Evolutionary conservation across 2,329 filamentous ascomycete genomes (phyloP).

Genomic region (Falciphora oryzae): DNA sequence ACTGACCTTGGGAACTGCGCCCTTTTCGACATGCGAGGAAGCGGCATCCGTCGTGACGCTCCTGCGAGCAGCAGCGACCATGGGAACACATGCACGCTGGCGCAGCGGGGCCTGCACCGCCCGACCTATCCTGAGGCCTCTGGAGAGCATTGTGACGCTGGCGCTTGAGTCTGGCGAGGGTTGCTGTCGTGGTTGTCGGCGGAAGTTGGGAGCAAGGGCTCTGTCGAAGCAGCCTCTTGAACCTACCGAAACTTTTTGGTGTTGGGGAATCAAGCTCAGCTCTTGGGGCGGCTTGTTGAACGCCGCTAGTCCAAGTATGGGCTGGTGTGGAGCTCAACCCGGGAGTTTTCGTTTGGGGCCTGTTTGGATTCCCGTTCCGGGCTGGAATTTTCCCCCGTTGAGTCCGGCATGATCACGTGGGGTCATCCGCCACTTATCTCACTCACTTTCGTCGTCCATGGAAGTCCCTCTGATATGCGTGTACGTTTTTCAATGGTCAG

Average conservation of each 20-base stretch:
- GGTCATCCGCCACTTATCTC: no score
- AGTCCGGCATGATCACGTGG: neutral
- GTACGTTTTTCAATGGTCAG: no score
- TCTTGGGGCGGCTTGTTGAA: constrained; percentile 37
- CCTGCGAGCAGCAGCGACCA: constrained; percentile 51
- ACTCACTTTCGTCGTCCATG: no score
- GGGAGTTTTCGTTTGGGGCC: neutral
- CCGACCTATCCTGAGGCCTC: constrained; percentile 58
- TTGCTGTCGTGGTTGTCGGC: constrained; percentile 11
- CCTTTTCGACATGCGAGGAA: constrained; percentile 80
- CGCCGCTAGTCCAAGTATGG: constrained; percentile 27
- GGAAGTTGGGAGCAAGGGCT: neutral
- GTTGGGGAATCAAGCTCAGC: constrained; percentile 9
- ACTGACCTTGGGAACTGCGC: constrained; percentile 47
- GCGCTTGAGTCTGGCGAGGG: neutral
- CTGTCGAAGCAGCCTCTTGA: constrained; percentile 2
- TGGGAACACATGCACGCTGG: constrained; percentile 37
- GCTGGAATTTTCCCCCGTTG: neutral
- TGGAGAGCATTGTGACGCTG: constrained; percentile 58
- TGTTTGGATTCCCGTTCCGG: neutral
- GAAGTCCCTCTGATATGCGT: neutral
- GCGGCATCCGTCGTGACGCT: constrained; percentile 94
- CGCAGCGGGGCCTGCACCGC: constrained; percentile 49
- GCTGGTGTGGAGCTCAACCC: neutral
- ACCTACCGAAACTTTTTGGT: constrained; percentile 12